These are phyloP conservation scores for Metschnikowia henanensis DNA, from an alignment of 805 yeast genomes.

Conservation along the genomic window DNA sequence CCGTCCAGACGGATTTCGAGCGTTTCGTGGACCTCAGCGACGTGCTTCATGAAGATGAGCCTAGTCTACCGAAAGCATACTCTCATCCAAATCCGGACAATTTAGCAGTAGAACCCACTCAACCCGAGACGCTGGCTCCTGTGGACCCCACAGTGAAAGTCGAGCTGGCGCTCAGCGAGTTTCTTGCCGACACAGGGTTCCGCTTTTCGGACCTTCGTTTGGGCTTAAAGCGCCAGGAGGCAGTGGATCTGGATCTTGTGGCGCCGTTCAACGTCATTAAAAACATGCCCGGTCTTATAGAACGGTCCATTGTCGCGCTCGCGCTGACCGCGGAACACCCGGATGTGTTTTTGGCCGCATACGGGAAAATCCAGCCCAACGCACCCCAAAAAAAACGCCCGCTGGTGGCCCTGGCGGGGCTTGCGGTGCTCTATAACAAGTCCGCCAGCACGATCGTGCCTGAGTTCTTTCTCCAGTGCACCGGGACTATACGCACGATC, in stretches of 20 bases:
- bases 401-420: slow-evolving; percentile 21
- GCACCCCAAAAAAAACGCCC: background rate
- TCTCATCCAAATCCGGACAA: background rate
- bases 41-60: background rate
- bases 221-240: slow-evolving; percentile 9
- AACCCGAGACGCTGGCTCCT: background rate
- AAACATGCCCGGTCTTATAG: slow-evolving; percentile 8
- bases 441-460: slow-evolving; percentile 20
- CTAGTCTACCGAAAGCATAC: background rate
- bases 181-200: slow-evolving; percentile 4
- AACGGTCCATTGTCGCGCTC: slow-evolving; percentile 13
- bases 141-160: slow-evolving; percentile 1
- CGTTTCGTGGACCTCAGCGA: background rate
- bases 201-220: slow-evolving; percentile 17
- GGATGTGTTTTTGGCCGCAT: slow-evolving; percentile 16
- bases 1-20: slow-evolving; percentile 22
- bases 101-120: background rate
- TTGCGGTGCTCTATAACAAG: slow-evolving; percentile 36
- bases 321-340: slow-evolving; percentile 14
- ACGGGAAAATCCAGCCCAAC: slow-evolving; percentile 6
- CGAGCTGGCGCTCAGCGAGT: slow-evolving; percentile 5
- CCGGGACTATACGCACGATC: slow-evolving; percentile 38
- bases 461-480: slow-evolving; percentile 42
- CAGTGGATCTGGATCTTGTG: slow-evolving; percentile 1
- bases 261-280: slow-evolving; percentile 14